Conservation (phyloP, 257 asterid species). For the Coffea eugenioides region DNA sequence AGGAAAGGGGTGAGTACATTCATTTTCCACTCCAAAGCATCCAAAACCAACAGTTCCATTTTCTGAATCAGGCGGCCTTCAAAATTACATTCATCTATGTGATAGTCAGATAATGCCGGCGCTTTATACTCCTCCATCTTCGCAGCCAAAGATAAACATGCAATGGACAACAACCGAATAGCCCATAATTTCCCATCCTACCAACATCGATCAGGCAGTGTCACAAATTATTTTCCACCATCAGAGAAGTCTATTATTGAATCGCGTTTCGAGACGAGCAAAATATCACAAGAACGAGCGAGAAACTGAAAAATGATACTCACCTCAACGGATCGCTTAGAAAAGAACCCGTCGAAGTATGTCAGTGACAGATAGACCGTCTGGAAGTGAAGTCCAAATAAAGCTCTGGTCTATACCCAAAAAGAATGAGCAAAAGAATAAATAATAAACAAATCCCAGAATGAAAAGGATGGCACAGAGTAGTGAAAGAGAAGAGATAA, state of each 20-base stretch:
- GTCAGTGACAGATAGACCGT: conserved; percentile 50
- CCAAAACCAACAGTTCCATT: conserved; percentile 47
- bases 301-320: conserved; percentile 11
- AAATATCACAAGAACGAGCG: not conserved
- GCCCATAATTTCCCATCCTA: conserved; percentile 49
- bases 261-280: not conserved
- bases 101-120: conserved; percentile 43
- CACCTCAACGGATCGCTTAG: conserved; percentile 44
- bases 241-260: not conserved
- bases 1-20: conserved; percentile 42
- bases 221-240: not conserved
- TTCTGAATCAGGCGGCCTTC: conserved; percentile 32
- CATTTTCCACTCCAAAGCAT: conserved; percentile 53
- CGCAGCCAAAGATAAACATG: conserved; percentile 61
- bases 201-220: conserved; percentile 15
- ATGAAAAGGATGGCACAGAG: not conserved
- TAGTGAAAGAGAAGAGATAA: not conserved
- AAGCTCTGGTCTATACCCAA: conserved; percentile 36
- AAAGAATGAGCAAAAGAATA: not conserved
- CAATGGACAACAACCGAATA: conserved; percentile 43
- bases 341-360: conserved; percentile 47
- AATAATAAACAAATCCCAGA: not conserved
- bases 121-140: conserved; percentile 54
- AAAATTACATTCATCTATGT: conserved; percentile 34
- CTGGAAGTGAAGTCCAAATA: conserved; percentile 44